Conservation (phyloP, 768 basidiomycete species). For the Boletus reticuloceps region DNA sequence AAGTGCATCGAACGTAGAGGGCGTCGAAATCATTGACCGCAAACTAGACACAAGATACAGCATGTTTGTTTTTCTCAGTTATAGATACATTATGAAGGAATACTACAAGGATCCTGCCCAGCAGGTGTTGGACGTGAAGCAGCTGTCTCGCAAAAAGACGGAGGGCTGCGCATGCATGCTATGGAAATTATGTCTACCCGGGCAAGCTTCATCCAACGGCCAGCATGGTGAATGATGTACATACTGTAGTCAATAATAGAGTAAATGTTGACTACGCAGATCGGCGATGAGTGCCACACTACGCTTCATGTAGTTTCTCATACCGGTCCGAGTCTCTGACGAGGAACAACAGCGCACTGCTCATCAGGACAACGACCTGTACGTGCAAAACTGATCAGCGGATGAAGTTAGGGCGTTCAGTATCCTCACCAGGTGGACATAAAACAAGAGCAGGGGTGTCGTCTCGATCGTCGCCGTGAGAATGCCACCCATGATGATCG, state of each 20-base stretch:
- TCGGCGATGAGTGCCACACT: not conserved
- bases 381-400: not conserved
- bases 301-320: slow-evolving; percentile 7
- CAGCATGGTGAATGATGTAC: not conserved
- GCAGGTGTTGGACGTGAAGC: not conserved
- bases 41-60: accelerated
- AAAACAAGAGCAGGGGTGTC: slow-evolving; percentile 21
- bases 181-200: not conserved
- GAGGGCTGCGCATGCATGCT: not conserved
- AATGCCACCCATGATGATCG: slow-evolving; percentile 31
- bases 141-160: too few species aligned
- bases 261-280: not conserved
- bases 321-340: slow-evolving; percentile 24
- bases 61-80: too few species aligned
- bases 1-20: not conserved
- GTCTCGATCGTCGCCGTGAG: slow-evolving; percentile 23
- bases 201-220: not conserved
- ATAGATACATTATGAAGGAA: not conserved
- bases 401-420: not conserved
- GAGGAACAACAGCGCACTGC: slow-evolving; percentile 18
- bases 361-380: slow-evolving; percentile 16
- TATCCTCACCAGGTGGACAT: slow-evolving; percentile 22
- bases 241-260: not conserved
- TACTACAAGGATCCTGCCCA: not conserved
- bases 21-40: not conserved